These are phyloP conservation scores for Trichoderma polysporum DNA, from an alignment of 2,329 filamentous ascomycete genomes.

Conservation along the genomic window DNA sequence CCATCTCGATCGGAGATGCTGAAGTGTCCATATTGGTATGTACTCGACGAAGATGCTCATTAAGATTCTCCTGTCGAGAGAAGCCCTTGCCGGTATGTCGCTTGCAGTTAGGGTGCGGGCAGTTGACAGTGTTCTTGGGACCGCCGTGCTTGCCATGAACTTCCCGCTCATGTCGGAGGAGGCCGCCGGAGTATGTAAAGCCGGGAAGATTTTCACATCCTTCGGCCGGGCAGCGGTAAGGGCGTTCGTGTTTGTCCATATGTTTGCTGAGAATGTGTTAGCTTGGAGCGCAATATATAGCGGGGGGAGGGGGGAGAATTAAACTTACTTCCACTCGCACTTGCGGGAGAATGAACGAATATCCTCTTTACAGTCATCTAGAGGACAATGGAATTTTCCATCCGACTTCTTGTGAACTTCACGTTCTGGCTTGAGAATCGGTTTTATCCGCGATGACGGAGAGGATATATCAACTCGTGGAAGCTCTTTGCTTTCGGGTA, in stretches of 20 bases:
- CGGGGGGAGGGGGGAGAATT: neutral
- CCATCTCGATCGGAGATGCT: slow-evolving; percentile 34
- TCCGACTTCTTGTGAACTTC: slow-evolving; percentile 61
- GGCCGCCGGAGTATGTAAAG: slow-evolving; percentile 91
- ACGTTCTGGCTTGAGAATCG: slow-evolving; percentile 60
- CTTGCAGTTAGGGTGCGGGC: slow-evolving; percentile 84
- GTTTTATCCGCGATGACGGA: slow-evolving; percentile 45
- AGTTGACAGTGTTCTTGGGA: slow-evolving; percentile 83
- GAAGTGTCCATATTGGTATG: slow-evolving; percentile 58
- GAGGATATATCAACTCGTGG: slow-evolving; percentile 36
- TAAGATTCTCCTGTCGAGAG: slow-evolving; percentile 88
- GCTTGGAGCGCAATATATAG: slow-evolving; percentile 15
- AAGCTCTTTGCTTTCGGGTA: slow-evolving; percentile 38
- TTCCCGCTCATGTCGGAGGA: slow-evolving; percentile 87
- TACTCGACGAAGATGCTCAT: slow-evolving; percentile 89
- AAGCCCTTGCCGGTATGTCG: slow-evolving; percentile 86
- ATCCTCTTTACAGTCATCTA: slow-evolving; percentile 66
- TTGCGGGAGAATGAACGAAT: slow-evolving; percentile 70
- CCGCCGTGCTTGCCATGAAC: slow-evolving; percentile 90
- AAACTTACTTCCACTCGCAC: slow-evolving; percentile 89
- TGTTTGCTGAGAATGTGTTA: slow-evolving; percentile 67
- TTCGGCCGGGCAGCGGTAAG: slow-evolving; percentile 80
- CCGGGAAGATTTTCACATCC: slow-evolving; percentile 89
- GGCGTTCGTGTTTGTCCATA: slow-evolving; percentile 96
- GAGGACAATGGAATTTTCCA: slow-evolving; percentile 76